Evolutionary conservation across 2,329 filamentous ascomycete species (phyloP).

Genomic region (Spiromastix sp.): DNA sequence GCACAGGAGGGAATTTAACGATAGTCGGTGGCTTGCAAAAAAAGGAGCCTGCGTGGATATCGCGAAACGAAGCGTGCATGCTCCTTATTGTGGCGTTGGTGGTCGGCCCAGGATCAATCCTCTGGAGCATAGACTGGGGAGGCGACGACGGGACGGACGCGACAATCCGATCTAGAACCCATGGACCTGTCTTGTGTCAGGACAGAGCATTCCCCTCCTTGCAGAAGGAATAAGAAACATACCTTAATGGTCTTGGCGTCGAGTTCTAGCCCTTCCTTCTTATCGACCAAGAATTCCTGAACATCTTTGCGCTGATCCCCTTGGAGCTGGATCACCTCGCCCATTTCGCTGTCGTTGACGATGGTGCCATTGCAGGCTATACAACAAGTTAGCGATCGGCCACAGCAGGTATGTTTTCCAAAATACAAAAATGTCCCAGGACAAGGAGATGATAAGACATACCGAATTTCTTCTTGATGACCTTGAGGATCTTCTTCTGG

Average conservation of each 20-base stretch:
- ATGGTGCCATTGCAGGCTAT: constrained; percentile 99
- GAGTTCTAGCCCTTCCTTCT: constrained; percentile 87
- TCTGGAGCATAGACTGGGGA: constrained; percentile 30
- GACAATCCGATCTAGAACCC: constrained; percentile 39
- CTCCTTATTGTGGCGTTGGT: neutral
- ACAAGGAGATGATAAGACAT: constrained; percentile 24
- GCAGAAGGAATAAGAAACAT: constrained; percentile 11
- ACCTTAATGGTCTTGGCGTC: constrained; percentile 97
- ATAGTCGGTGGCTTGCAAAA: neutral
- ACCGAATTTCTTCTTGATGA: constrained; percentile 99
- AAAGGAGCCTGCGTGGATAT: neutral
- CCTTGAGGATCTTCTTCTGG: constrained; percentile 99
- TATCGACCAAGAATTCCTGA: constrained; percentile 92
- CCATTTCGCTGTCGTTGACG: constrained; percentile 90
- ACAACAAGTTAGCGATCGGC: constrained; percentile 14
- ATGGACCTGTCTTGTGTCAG: constrained; percentile 31
- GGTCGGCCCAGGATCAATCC: constrained; percentile 19
- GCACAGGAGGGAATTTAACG: neutral
- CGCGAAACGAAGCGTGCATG: neutral
- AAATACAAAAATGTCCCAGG: too few species aligned
- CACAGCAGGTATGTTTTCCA: too few species aligned
- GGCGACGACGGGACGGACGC: constrained; percentile 34
- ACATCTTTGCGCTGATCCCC: constrained; percentile 99
- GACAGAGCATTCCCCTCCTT: constrained; percentile 1
- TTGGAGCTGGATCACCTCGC: constrained; percentile 99